A percentile compares a stretch with the other conserved stretches of the same genome.
Evolutionary conservation across 805 yeast species (phyloP).

Genomic region (Candida loeiensis): DNA sequence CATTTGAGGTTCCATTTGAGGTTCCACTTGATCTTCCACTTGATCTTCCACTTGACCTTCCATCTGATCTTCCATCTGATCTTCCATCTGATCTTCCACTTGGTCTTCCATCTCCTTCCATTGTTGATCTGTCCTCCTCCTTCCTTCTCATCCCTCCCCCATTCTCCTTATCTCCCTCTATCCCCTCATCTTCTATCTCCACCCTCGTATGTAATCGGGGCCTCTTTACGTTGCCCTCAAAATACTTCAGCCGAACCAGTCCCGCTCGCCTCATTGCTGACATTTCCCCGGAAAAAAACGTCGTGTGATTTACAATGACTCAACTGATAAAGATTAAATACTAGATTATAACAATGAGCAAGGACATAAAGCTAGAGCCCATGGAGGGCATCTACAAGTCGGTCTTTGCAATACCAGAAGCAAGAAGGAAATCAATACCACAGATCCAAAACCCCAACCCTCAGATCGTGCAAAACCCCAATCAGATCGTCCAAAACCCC

Average conservation of each 20-base stretch:
- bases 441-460: neutral
- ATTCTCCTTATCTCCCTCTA: neutral
- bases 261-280: neutral
- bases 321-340: neutral
- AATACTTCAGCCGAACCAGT: neutral
- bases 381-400: too few relatives aligned
- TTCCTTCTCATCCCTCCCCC: neutral
- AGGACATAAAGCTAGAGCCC: neutral
- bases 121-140: neutral
- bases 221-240: neutral
- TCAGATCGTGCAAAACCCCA: too few relatives aligned
- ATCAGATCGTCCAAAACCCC: too few relatives aligned
- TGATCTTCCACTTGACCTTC: too few relatives aligned
- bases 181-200: neutral
- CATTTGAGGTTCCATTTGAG: too few relatives aligned
- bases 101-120: too few relatives aligned
- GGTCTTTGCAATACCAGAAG: neutral
- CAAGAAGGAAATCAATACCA: neutral
- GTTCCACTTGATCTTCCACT: too few relatives aligned
- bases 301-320: neutral
- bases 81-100: too few relatives aligned
- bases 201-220: neutral
- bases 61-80: too few relatives aligned
- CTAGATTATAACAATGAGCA: too few relatives aligned
- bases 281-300: slow-evolving; percentile 1